Evolutionary conservation across 139 green algal genomes (phyloP).

Genomic region (Astrephomene gubernaculifera): DNA sequence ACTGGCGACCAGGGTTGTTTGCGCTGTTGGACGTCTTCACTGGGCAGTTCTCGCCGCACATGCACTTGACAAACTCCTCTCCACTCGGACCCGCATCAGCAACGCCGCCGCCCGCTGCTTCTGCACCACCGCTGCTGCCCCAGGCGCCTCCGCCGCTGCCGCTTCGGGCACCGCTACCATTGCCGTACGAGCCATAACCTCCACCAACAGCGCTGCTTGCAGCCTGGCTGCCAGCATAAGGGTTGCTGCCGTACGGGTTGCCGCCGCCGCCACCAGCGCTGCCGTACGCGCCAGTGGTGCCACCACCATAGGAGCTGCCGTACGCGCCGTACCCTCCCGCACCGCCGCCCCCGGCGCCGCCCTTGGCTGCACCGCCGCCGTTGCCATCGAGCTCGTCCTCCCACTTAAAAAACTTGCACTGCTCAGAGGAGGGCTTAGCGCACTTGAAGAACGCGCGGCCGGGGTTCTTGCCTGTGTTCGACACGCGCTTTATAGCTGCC

Average conservation of each 20-base stretch:
- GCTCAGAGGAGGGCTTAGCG: background rate
- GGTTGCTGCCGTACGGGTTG: slow-evolving; percentile 27
- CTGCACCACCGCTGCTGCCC: background rate
- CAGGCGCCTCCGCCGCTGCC: background rate
- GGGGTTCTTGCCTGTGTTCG: slow-evolving; percentile 29
- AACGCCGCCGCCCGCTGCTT: background rate
- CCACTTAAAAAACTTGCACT: slow-evolving; percentile 46
- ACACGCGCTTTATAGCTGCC: background rate
- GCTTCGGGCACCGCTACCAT: background rate
- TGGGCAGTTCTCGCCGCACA: slow-evolving; percentile 37
- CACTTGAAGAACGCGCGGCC: slow-evolving; percentile 42
- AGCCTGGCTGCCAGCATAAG: background rate
- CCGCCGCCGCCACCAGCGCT: background rate
- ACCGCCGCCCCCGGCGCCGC: background rate
- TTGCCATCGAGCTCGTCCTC: slow-evolving; percentile 22
- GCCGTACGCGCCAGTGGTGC: background rate
- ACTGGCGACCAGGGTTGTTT: slow-evolving; percentile 50
- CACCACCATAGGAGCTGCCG: background rate
- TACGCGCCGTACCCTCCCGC: no score
- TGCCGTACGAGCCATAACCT: background rate
- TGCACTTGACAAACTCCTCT: slow-evolving; percentile 39
- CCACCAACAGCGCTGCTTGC: background rate
- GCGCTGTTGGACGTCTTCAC: slow-evolving; percentile 50
- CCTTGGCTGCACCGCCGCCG: background rate
- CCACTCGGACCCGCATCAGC: background rate